A percentile compares a stretch with the other conserved stretches of the same genome.
phyloP scores from a whole-genome alignment of 2,329 filamentous ascomycete species.

The Hypoxylon sp. region DNA sequence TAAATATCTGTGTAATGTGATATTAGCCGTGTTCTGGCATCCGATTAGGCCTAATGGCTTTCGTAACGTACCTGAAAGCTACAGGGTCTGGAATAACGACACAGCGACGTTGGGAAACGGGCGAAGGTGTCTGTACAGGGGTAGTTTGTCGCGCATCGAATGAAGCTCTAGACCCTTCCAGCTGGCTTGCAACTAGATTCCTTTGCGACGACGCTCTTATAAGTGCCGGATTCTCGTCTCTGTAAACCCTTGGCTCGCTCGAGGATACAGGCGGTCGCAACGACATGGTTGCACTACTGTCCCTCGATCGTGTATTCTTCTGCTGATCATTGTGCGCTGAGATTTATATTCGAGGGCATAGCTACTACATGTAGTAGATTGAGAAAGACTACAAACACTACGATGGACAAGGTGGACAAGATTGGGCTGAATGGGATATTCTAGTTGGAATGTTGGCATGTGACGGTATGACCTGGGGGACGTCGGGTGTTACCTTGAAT shows the following conservation, averaged over 20 bases:
- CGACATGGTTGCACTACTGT: constrained; percentile 53
- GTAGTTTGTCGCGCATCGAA: constrained; percentile 36
- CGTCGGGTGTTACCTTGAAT: constrained; percentile 15
- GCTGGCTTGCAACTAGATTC: constrained; percentile 45
- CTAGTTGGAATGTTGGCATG: constrained; percentile 42
- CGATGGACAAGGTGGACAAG: background rate
- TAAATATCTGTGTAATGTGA: constrained; percentile 71
- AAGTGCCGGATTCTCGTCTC: constrained; percentile 59
- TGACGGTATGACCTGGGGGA: constrained; percentile 36
- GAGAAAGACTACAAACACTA: constrained; percentile 22
- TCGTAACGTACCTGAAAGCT: constrained; percentile 64
- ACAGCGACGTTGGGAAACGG: constrained; percentile 58
- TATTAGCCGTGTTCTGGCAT: background rate
- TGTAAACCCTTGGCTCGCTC: constrained; percentile 54
- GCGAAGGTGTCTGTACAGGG: constrained; percentile 46
- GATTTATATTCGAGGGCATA: constrained; percentile 33
- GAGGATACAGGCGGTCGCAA: constrained; percentile 50
- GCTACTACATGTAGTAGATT: constrained; percentile 5
- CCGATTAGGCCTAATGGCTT: constrained; percentile 5
- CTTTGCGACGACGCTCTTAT: constrained; percentile 54
- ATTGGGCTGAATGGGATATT: constrained; percentile 2
- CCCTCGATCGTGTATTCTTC: constrained; percentile 40
- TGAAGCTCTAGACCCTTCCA: constrained; percentile 48
- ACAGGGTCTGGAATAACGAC: constrained; percentile 73
- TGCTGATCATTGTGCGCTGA: constrained; percentile 47